phyloP scores from a whole-genome alignment of 2,329 filamentous ascomycete species.

The Aspergillus pseudonomiae region DNA sequence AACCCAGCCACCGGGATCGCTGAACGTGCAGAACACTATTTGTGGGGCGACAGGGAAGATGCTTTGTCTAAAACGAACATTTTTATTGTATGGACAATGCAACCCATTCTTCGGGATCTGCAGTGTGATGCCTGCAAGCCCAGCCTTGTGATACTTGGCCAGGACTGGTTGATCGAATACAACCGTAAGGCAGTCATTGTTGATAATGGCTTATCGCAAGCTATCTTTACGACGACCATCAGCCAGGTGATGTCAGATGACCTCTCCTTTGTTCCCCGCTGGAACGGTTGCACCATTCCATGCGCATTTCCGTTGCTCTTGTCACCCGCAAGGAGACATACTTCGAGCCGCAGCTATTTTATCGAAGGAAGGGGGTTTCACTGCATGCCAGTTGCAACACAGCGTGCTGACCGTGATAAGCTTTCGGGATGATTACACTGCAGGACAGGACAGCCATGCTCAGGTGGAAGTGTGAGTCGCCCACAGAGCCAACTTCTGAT shows the following conservation, averaged over 20 bases:
- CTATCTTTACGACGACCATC: background rate
- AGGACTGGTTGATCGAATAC: background rate
- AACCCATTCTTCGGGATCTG: background rate
- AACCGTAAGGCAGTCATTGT: background rate
- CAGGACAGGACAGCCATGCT: background rate
- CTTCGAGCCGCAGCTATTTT: background rate
- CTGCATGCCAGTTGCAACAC: background rate
- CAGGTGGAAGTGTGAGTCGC: too few species aligned
- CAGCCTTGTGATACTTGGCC: background rate
- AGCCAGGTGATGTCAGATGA: too few species aligned
- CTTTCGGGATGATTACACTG: background rate
- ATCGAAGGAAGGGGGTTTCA: background rate
- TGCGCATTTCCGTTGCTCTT: background rate
- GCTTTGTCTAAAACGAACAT: background rate
- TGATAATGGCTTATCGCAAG: background rate
- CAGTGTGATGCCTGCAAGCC: background rate
- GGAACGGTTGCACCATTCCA: background rate
- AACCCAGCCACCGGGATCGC: background rate
- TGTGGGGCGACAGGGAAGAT: background rate
- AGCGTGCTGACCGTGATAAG: background rate
- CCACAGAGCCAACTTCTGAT: background rate
- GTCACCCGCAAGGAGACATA: background rate
- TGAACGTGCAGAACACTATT: background rate
- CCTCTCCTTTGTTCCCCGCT: background rate
- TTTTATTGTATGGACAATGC: background rate